phyloP scores from a whole-genome alignment of 257 asterid species.

The Echites panduratus region DNA sequence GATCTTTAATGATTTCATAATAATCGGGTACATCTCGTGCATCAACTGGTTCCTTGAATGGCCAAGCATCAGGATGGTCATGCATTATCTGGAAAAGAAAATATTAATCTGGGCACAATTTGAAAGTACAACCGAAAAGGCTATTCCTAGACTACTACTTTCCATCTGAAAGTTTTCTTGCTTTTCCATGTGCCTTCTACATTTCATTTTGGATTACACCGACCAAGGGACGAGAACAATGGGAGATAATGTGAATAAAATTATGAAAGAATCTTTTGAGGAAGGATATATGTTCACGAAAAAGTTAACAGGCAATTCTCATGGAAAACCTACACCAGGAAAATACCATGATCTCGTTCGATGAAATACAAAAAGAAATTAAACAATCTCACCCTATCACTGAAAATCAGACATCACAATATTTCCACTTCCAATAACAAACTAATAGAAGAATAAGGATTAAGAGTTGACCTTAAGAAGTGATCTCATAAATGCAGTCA shows the following conservation, averaged over 20 bases:
- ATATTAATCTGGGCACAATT: neutral
- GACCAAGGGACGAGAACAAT: neutral
- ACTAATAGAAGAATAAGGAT: neutral
- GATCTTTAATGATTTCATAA: constrained; percentile 89
- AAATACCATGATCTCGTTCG: neutral
- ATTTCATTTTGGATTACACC: neutral
- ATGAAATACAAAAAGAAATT: neutral
- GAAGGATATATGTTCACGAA: neutral
- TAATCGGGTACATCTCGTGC: constrained; percentile 96
- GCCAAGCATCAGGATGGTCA: constrained; percentile 99
- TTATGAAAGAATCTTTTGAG: neutral
- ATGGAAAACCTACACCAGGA: neutral
- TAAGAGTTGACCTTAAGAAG: constrained; percentile 58
- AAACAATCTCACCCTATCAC: neutral
- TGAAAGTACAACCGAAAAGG: neutral
- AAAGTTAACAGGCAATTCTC: neutral
- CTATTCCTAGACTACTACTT: neutral
- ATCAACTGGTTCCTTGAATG: constrained; percentile 97
- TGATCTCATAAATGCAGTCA: constrained; percentile 89
- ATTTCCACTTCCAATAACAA: neutral
- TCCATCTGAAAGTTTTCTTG: neutral
- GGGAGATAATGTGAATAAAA: neutral
- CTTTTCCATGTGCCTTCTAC: neutral
- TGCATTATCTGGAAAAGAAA: constrained; percentile 59
- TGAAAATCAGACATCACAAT: neutral